phyloP scores from a whole-genome alignment of 306 rosid species.

The Myrica gale region DNA sequence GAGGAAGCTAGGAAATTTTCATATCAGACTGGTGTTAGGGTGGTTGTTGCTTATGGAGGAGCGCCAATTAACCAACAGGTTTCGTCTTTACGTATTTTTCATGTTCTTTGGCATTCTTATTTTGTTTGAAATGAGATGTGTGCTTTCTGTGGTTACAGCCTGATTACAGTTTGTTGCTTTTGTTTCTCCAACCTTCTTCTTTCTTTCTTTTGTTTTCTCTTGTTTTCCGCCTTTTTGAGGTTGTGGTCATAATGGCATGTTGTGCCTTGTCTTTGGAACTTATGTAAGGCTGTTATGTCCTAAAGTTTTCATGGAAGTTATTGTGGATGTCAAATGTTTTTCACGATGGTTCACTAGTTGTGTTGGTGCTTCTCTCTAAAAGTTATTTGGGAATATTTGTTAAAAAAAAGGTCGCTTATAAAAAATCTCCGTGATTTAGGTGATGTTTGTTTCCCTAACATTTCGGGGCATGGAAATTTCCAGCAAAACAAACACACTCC shows the following conservation, averaged over 20 bases:
- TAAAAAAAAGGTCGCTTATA: background rate
- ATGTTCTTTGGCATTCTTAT: background rate
- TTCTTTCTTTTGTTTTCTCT: too few species aligned
- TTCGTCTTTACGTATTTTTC: constrained; percentile 4
- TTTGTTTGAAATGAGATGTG: background rate
- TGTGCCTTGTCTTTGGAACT: background rate
- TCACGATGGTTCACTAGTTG: background rate
- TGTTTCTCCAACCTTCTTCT: background rate
- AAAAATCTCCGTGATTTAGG: background rate
- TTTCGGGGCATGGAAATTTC: too few species aligned
- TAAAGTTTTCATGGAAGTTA: background rate
- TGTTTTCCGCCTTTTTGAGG: background rate
- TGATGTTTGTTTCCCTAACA: too few species aligned
- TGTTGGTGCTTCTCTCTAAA: background rate
- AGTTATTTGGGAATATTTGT: background rate
- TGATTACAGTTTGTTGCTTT: background rate
- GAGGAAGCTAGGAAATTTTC: constrained; percentile 71
- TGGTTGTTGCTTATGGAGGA: constrained; percentile 92
- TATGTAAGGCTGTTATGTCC: background rate
- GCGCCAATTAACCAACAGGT: constrained; percentile 90
- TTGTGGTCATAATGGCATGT: background rate
- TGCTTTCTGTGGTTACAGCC: background rate
- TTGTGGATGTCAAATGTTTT: background rate
- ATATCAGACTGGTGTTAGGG: constrained; percentile 85
- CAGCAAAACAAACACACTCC: too few species aligned